Percentiles rank a stretch among this genome's conserved stretches.
Conservation (phyloP, 495 filamentous ascomycete genomes). For the Hypoxylon intermedium region DNA sequence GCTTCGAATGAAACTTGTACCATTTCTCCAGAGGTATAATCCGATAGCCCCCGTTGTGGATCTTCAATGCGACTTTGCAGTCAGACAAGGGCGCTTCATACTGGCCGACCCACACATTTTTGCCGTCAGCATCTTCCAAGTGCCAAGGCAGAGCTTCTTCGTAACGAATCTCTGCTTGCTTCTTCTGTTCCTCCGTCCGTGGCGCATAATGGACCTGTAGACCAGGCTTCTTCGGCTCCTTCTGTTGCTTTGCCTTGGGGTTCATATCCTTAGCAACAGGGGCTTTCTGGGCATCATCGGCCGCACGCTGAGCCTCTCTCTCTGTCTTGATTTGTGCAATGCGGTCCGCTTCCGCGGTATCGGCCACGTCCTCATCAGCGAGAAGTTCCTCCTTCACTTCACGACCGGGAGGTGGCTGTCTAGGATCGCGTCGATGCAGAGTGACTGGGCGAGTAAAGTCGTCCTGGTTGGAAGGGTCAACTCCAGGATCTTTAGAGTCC, state of each 20-base stretch:
- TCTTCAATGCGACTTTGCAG: constrained; percentile 73
- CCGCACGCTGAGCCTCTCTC: constrained; percentile 79
- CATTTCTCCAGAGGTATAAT: constrained; percentile 93
- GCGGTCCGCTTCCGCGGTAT: constrained; percentile 76
- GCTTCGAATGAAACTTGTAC: constrained; percentile 87
- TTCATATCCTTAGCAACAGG: constrained; percentile 64
- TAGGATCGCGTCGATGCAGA: constrained; percentile 88
- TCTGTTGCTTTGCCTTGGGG: constrained; percentile 65
- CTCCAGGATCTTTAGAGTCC: constrained; percentile 44
- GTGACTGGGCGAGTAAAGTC: constrained; percentile 88
- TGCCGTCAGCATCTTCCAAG: constrained; percentile 92
- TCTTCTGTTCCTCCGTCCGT: constrained; percentile 74
- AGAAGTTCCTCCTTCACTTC: constrained; percentile 63
- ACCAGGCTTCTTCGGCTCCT: constrained; percentile 74
- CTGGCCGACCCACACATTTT: constrained; percentile 88
- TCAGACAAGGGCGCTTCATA: constrained; percentile 87
- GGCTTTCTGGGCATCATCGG: constrained; percentile 87
- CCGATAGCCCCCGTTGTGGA: constrained; percentile 71
- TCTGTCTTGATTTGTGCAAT: constrained; percentile 69
- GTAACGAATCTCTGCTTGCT: constrained; percentile 80
- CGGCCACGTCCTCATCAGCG: constrained; percentile 50
- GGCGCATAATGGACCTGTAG: constrained; percentile 58
- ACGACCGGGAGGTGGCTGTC: constrained; percentile 65
- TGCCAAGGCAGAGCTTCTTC: constrained; percentile 97
- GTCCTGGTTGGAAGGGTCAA: constrained; percentile 77